Evolutionary conservation across 2,329 filamentous ascomycete species (phyloP).

Genomic region (Pseudopyricularia javanii): DNA sequence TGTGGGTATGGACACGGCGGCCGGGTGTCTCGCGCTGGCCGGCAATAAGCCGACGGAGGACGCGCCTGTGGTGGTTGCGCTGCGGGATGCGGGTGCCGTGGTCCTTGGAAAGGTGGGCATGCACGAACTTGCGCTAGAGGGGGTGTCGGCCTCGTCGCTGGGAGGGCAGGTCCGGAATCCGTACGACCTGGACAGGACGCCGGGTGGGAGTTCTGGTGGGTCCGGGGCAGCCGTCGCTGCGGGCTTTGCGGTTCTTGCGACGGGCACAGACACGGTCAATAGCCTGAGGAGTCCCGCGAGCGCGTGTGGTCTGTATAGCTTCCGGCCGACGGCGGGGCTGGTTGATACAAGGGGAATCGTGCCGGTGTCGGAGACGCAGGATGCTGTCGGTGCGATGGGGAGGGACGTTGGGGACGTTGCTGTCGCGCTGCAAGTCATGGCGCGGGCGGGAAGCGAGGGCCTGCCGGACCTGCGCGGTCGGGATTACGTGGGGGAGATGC

Average conservation of each 20-base stretch:
- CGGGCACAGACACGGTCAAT: conserved; percentile 51
- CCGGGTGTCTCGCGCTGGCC: conserved; percentile 35
- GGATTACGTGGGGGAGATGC: conserved; percentile 29
- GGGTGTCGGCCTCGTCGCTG: conserved; percentile 47
- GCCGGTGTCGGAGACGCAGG: conserved; percentile 44
- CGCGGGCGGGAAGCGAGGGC: conserved; percentile 35
- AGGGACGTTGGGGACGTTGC: conserved; percentile 36
- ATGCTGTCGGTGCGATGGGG: conserved; percentile 41
- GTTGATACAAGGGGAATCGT: conserved; percentile 37
- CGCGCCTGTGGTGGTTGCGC: conserved; percentile 34
- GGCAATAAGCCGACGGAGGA: conserved; percentile 30
- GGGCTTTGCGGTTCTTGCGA: conserved; percentile 44
- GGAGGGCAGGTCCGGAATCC: conserved; percentile 55
- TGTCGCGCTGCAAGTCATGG: conserved; percentile 37
- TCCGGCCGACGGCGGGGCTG: conserved; percentile 42
- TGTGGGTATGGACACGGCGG: conserved; percentile 42
- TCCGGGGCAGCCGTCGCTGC: conserved; percentile 44
- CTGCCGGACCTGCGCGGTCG: conserved; percentile 26
- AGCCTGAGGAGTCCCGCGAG: conserved; percentile 48
- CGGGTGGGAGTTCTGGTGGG: conserved; percentile 52
- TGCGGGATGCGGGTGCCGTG: conserved; percentile 38
- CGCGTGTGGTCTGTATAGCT: conserved; percentile 46
- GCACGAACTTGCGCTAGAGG: conserved; percentile 53
- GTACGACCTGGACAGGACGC: conserved; percentile 52
- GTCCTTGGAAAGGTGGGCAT: conserved; percentile 49